Percentiles rank a stretch among this genome's conserved stretches.
Conservation (phyloP, 352 stramenopile genomes). For the Pythium apleroticum region DNA sequence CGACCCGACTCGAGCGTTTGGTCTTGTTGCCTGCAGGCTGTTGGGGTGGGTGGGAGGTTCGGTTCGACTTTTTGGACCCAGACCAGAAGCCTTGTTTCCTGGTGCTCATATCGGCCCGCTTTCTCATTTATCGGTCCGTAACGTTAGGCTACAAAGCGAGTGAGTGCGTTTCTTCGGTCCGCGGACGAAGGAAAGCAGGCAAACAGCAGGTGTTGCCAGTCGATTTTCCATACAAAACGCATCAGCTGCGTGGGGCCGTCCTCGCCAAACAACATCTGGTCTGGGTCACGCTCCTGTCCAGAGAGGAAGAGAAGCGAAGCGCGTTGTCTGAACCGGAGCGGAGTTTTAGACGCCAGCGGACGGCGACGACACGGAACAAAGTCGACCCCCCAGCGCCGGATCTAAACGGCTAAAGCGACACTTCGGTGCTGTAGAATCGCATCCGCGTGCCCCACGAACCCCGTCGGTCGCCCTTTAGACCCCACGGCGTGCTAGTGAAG, state of each 20-base stretch:
- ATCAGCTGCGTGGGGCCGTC: constrained; percentile 23
- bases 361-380: constrained; percentile 1
- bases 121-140: constrained; percentile 1
- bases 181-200: constrained; percentile 16
- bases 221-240: constrained; percentile 23
- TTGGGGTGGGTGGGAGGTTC: constrained; percentile 10
- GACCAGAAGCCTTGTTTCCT: not conserved
- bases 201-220: constrained; percentile 13
- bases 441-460: not conserved
- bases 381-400: constrained; percentile 5
- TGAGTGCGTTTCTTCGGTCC: constrained; percentile 28
- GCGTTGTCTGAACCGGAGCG: constrained; percentile 2
- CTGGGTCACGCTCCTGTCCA: constrained; percentile 16
- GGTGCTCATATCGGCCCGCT: not conserved
- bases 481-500: not conserved
- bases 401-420: constrained; percentile 20
- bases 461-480: constrained; percentile 1
- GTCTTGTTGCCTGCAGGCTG: not conserved
- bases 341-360: constrained; percentile 9
- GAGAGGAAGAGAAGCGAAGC: constrained; percentile 29
- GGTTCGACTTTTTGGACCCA: constrained; percentile 5
- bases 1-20: not conserved
- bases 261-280: constrained; percentile 25
- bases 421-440: constrained; percentile 1
- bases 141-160: constrained; percentile 8